Conservation (phyloP, 257 asterid species). For the Cynanchum wilfordii region DNA sequence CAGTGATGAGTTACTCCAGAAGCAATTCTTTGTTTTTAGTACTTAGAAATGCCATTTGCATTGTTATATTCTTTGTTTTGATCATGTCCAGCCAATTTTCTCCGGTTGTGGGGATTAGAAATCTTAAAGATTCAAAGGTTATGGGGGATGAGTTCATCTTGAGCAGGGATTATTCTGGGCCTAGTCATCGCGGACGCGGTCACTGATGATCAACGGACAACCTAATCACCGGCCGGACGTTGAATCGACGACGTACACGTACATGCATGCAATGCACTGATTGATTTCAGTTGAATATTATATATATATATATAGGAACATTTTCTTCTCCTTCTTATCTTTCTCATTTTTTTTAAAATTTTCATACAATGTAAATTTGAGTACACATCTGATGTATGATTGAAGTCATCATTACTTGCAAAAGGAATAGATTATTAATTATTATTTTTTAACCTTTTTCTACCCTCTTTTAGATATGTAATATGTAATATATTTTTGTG, state of each 20-base stretch:
- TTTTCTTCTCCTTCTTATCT: too few relatives aligned
- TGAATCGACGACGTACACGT: background rate
- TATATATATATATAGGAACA: background rate
- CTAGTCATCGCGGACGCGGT: slow-evolving; percentile 35
- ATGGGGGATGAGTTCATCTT: slow-evolving; percentile 3
- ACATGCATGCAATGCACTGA: background rate
- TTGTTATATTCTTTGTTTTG: slow-evolving; percentile 18
- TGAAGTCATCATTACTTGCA: background rate
- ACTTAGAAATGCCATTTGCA: slow-evolving; percentile 13
- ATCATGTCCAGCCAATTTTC: background rate
- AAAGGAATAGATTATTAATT: background rate
- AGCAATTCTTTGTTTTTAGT: slow-evolving; percentile 2
- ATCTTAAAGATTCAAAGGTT: slow-evolving; percentile 6
- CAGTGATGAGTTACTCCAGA: slow-evolving; percentile 9
- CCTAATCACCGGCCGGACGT: too few relatives aligned
- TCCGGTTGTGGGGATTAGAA: slow-evolving; percentile 21
- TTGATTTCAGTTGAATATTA: background rate
- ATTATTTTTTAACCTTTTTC: background rate
- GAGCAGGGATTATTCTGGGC: slow-evolving; percentile 36
- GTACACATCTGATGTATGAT: background rate
- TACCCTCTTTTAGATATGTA: background rate
- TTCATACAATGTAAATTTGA: background rate
- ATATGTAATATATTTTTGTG: too few relatives aligned
- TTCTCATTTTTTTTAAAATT: background rate
- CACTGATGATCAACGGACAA: slow-evolving; percentile 21